These are phyloP conservation scores for Aspergillus steynii DNA, from an alignment of 495 filamentous ascomycete species.

Conservation along the genomic window DNA sequence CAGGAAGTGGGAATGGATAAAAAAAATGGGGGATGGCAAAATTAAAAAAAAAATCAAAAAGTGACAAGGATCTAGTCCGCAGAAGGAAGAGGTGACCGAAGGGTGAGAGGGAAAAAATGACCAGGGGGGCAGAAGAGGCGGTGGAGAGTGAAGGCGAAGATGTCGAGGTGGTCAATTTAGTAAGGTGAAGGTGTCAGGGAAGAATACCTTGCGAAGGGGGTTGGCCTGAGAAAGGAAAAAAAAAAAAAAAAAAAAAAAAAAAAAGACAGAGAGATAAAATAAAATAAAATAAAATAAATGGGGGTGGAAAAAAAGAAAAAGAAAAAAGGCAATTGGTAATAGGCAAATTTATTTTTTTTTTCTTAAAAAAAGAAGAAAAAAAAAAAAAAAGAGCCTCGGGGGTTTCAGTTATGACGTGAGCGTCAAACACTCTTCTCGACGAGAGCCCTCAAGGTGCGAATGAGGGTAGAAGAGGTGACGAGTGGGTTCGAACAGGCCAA, in stretches of 20 bases:
- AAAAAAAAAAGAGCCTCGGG: slow-evolving; percentile 30
- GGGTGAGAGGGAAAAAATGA: slow-evolving; percentile 25
- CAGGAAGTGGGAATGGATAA: not conserved
- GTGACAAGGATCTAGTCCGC: slow-evolving; percentile 15
- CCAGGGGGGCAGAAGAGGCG: slow-evolving; percentile 19
- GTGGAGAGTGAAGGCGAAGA: slow-evolving; percentile 18
- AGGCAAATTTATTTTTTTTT: slow-evolving; percentile 2
- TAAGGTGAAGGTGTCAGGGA: slow-evolving; percentile 18
- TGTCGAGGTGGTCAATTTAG: slow-evolving; percentile 32
- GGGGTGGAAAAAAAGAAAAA: slow-evolving; percentile 17
- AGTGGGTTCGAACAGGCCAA: not conserved
- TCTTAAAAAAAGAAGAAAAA: slow-evolving; percentile 6
- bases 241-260: slow-evolving; percentile 16
- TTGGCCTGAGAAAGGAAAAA: slow-evolving; percentile 15
- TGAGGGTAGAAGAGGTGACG: not conserved
- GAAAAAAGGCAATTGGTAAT: slow-evolving; percentile 17
- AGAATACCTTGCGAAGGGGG: slow-evolving; percentile 25
- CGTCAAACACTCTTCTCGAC: slow-evolving; percentile 8
- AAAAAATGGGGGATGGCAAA: not conserved
- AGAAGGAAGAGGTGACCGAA: slow-evolving; percentile 15
- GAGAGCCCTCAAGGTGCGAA: not conserved
- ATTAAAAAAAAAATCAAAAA: slow-evolving; percentile 6
- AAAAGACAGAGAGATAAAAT: slow-evolving; percentile 13
- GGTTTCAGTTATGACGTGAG: slow-evolving; percentile 39
- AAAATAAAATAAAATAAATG: slow-evolving; percentile 16